Percentiles rank a stretch among this genome's conserved stretches.
phyloP scores from a whole-genome alignment of 306 rosid species.

The Oxytropis ochrocephala region DNA sequence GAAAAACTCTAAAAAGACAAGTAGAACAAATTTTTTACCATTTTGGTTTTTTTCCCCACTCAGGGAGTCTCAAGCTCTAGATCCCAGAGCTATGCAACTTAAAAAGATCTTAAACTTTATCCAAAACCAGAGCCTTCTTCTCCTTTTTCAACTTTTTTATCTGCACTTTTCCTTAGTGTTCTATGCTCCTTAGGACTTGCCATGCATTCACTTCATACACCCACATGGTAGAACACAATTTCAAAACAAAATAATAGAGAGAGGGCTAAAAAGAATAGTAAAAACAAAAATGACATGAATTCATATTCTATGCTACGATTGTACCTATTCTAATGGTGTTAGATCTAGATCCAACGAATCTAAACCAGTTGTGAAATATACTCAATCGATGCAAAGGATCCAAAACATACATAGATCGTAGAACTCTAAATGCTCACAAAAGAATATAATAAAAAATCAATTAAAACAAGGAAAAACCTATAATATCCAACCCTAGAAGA shows the following conservation, averaged over 20 bases:
- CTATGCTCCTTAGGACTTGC: slow-evolving; percentile 21
- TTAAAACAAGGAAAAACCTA: too few relatives aligned
- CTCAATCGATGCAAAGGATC: too few relatives aligned
- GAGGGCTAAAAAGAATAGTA: background rate
- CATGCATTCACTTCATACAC: slow-evolving; percentile 20
- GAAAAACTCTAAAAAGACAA: background rate
- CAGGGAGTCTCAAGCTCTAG: too few relatives aligned
- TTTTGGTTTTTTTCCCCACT: slow-evolving; percentile 9
- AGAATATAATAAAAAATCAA: too few relatives aligned
- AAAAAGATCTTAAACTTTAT: slow-evolving; percentile 26
- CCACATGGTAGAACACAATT: too few relatives aligned
- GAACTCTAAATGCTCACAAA: background rate
- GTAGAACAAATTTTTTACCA: slow-evolving; percentile 20
- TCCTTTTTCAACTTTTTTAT: slow-evolving; percentile 23
- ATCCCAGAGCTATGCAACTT: too few relatives aligned
- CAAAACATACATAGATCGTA: too few relatives aligned
- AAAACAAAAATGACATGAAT: background rate
- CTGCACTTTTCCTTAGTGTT: slow-evolving; percentile 18
- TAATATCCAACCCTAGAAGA: too few relatives aligned
- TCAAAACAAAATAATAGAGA: background rate
- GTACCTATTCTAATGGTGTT: too few relatives aligned
- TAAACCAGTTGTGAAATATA: too few relatives aligned
- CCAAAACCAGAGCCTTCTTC: slow-evolving; percentile 30
- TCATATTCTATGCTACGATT: too few relatives aligned
- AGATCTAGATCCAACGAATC: too few relatives aligned